A percentile compares a stretch with the other conserved stretches of the same genome.
Evolutionary conservation across 805 yeast species (phyloP).

Genomic region (Wickerhamiella brachini): DNA sequence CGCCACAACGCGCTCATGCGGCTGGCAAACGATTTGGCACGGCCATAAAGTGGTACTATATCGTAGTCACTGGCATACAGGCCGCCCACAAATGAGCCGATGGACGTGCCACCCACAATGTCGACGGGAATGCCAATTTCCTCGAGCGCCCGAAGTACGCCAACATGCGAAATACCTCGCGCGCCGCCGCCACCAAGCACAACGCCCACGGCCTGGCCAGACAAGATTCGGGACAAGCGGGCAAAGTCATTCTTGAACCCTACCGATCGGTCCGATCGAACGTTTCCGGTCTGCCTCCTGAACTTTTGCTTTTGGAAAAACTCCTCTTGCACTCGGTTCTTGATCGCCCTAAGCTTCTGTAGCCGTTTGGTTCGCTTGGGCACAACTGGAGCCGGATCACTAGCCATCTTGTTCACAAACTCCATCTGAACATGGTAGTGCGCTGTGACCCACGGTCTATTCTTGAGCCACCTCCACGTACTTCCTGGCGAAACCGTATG

Average conservation of each 20-base stretch:
- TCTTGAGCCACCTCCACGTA: conserved; percentile 72
- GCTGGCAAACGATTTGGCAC: conserved; percentile 74
- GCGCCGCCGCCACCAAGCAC: conserved; percentile 98
- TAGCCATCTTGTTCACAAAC: conserved; percentile 2
- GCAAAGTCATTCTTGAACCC: conserved; percentile 74
- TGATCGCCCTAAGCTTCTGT: conserved; percentile 13
- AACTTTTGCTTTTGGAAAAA: conserved; percentile 2
- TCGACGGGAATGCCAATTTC: conserved; percentile 90
- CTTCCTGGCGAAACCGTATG: conserved; percentile 72
- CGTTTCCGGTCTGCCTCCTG: background rate
- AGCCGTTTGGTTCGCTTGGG: conserved; percentile 2
- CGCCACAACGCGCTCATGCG: conserved; percentile 82
- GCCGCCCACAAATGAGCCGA: conserved; percentile 93
- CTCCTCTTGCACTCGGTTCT: conserved; percentile 17
- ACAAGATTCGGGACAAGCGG: conserved; percentile 74
- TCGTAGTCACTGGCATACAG: conserved; percentile 87
- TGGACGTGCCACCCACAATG: conserved; percentile 89
- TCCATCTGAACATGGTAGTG: conserved; percentile 83
- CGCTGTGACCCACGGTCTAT: conserved; percentile 78
- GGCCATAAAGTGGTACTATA: conserved; percentile 77
- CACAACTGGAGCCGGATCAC: conserved; percentile 4
- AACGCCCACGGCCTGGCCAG: conserved; percentile 88
- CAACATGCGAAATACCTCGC: conserved; percentile 83
- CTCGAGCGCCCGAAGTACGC: conserved; percentile 80
- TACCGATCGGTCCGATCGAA: background rate